phyloP scores from a whole-genome alignment of 768 basidiomycete species.

The Coprinopsis strossmayeri region DNA sequence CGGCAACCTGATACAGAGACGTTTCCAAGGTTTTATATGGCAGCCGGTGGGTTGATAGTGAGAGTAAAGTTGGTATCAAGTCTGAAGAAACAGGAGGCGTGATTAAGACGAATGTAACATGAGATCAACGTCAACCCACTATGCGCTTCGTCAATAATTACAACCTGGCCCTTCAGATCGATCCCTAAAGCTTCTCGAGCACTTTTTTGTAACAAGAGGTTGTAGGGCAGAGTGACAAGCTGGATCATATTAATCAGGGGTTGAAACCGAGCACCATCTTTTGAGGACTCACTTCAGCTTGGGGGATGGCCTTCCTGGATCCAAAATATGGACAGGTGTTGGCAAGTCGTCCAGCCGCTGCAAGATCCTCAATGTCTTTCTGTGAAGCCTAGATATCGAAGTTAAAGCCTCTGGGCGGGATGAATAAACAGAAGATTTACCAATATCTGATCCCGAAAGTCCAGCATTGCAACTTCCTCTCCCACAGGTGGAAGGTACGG shows the following conservation, averaged over 20 bases:
- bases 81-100: constrained; percentile 37
- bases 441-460: constrained; percentile 83
- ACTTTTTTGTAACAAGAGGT: constrained; percentile 75
- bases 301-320: constrained; percentile 78
- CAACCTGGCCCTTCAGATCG: constrained; percentile 73
- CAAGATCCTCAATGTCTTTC: constrained; percentile 93
- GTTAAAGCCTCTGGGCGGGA: not conserved
- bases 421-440: constrained; percentile 32
- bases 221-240: constrained; percentile 93
- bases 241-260: constrained; percentile 19
- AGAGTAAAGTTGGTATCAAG: constrained; percentile 83
- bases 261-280: not conserved
- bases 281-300: constrained; percentile 79
- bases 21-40: constrained; percentile 47
- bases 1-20: constrained; percentile 68
- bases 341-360: constrained; percentile 56
- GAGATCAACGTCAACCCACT: constrained; percentile 47
- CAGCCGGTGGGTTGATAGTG: constrained; percentile 71
- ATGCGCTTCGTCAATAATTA: constrained; percentile 95
- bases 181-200: constrained; percentile 88
- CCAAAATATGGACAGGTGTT: constrained; percentile 92
- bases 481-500: constrained; percentile 64
- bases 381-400: constrained; percentile 62
- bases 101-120: not conserved
- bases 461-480: constrained; percentile 66